These are phyloP conservation scores for Panus rudis DNA, from an alignment of 768 basidiomycete genomes.

Conservation along the genomic window DNA sequence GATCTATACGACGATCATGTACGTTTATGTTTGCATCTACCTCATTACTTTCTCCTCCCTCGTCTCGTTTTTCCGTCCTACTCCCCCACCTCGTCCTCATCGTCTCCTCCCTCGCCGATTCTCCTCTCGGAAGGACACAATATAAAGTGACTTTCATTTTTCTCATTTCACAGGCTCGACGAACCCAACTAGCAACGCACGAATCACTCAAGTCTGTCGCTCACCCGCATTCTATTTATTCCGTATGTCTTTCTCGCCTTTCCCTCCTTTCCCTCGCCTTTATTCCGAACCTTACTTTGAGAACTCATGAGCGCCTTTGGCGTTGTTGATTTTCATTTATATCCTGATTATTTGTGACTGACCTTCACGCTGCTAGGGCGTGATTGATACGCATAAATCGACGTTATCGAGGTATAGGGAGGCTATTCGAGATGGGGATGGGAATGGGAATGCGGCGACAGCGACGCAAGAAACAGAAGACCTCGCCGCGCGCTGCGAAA, in stretches of 20 bases:
- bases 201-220: conserved; percentile 71
- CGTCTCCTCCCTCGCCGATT: background rate
- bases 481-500: conserved; percentile 71
- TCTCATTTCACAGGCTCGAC: conserved; percentile 56
- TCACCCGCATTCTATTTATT: conserved; percentile 67
- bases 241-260: conserved; percentile 32
- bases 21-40: conserved; percentile 19
- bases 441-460: conserved; percentile 25
- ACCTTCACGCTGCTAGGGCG: conserved; percentile 34
- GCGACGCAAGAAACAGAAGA: conserved; percentile 57
- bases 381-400: conserved; percentile 69
- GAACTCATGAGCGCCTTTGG: no score
- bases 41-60: background rate
- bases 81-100: no score
- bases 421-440: conserved; percentile 33
- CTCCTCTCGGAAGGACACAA: no score
- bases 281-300: no score
- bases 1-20: conserved; percentile 79
- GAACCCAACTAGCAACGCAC: conserved; percentile 66
- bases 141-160: conserved; percentile 6
- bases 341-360: background rate
- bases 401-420: conserved; percentile 61
- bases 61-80: background rate
- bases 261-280: no score
- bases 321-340: no score